phyloP scores from a whole-genome alignment of 2,329 filamentous ascomycete species.

The Plectosphaerella sp. region DNA sequence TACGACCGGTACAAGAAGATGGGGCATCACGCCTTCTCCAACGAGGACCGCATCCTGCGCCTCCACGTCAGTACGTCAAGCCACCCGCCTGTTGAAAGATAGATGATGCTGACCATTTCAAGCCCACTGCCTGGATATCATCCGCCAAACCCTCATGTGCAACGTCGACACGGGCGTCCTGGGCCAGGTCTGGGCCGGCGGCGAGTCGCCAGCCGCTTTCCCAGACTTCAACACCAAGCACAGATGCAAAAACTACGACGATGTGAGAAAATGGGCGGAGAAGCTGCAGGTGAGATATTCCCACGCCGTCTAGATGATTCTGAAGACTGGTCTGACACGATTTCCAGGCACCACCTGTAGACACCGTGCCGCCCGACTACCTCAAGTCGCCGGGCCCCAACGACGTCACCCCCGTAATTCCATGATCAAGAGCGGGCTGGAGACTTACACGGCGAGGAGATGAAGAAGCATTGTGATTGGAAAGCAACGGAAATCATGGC shows the following conservation, averaged over 20 bases:
- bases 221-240: constrained; percentile 61
- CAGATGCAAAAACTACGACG: constrained; percentile 53
- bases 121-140: constrained; percentile 57
- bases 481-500: too few species aligned
- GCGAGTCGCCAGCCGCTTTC: constrained; percentile 40
- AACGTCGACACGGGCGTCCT: constrained; percentile 55
- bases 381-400: constrained; percentile 8
- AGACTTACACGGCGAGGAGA: too few species aligned
- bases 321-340: not conserved
- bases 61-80: constrained; percentile 49
- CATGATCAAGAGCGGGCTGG: not conserved
- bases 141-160: constrained; percentile 62
- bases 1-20: constrained; percentile 50
- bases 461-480: too few species aligned
- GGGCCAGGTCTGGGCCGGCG: constrained; percentile 56
- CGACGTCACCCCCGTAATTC: constrained; percentile 6
- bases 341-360: constrained; percentile 12
- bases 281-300: constrained; percentile 35
- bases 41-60: constrained; percentile 48
- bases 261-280: constrained; percentile 48
- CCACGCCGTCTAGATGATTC: not conserved
- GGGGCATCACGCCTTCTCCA: constrained; percentile 48
- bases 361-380: constrained; percentile 15
- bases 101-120: not conserved
- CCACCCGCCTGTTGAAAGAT: too few species aligned